Evolutionary conservation across 805 yeast genomes (phyloP).

Genomic region (Debaryomyces maramus): DNA sequence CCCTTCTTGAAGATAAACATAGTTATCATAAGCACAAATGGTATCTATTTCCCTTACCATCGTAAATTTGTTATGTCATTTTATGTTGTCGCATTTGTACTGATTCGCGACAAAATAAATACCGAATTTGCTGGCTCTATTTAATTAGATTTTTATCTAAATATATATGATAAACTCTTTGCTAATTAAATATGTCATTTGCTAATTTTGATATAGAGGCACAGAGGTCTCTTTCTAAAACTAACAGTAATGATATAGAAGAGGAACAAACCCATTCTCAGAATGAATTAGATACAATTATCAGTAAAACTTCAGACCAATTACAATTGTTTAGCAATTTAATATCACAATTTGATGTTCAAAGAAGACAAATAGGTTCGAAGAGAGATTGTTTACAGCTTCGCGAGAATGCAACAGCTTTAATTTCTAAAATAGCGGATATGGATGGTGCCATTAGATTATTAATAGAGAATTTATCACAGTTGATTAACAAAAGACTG

Average conservation of each 20-base stretch:
- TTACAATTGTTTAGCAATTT: constrained; percentile 48
- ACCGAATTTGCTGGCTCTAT: too few relatives aligned
- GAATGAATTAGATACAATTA: constrained; percentile 34
- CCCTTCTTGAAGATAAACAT: too few relatives aligned
- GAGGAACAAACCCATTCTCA: constrained; percentile 6
- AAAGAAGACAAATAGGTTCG: constrained; percentile 53
- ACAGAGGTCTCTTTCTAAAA: constrained; percentile 28
- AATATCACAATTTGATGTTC: constrained; percentile 51
- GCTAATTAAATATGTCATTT: constrained; percentile 56
- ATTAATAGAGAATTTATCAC: constrained; percentile 29
- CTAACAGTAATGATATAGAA: constrained; percentile 4
- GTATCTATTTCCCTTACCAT: too few relatives aligned
- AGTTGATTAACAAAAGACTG: constrained; percentile 28
- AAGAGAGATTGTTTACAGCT: constrained; percentile 44
- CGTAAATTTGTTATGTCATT: too few relatives aligned
- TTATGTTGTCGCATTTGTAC: too few relatives aligned
- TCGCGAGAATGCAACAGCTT: constrained; percentile 35
- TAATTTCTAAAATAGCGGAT: constrained; percentile 30
- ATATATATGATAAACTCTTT: too few relatives aligned
- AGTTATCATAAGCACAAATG: too few relatives aligned
- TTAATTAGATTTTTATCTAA: too few relatives aligned
- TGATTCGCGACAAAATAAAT: too few relatives aligned
- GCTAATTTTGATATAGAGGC: constrained; percentile 55
- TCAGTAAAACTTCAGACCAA: constrained; percentile 37
- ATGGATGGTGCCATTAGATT: constrained; percentile 32